Evolutionary conservation across 352 stramenopile genomes (phyloP).

Genomic region (Ophiocytium majus): DNA sequence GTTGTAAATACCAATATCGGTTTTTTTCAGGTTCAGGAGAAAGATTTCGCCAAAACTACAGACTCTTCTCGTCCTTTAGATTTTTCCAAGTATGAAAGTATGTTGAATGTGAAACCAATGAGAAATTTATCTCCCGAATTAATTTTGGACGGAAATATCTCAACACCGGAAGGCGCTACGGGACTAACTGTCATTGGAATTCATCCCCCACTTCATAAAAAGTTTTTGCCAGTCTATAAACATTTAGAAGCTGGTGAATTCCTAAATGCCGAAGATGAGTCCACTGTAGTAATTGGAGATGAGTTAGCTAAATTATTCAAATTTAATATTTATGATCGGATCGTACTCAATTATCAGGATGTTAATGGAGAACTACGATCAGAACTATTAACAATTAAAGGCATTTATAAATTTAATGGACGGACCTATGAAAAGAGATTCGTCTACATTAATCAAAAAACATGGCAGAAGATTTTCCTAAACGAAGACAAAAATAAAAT

Average conservation of each 20-base stretch:
- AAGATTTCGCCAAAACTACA: neutral
- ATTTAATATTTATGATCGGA: neutral
- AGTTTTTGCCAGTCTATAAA: neutral
- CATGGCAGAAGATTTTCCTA: neutral
- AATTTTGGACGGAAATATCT: neutral
- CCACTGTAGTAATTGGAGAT: neutral
- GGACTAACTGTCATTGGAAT: neutral
- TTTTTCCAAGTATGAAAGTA: too few species aligned
- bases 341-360: conserved; percentile 9
- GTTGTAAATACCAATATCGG: conserved; percentile 12
- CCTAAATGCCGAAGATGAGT: too few species aligned
- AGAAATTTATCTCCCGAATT: conserved; percentile 15
- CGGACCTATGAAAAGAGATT: neutral
- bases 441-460: conserved; percentile 7
- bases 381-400: neutral
- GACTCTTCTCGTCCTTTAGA: too few species aligned
- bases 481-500: conserved; percentile 2
- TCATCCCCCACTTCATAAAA: neutral
- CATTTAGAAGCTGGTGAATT: neutral
- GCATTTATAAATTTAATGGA: neutral
- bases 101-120: too few species aligned
- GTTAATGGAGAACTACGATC: neutral
- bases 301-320: neutral
- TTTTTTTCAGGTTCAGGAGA: conserved; percentile 2
- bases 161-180: neutral